phyloP scores from a whole-genome alignment of 257 asterid genomes.

The Cynanchum wilfordii region DNA sequence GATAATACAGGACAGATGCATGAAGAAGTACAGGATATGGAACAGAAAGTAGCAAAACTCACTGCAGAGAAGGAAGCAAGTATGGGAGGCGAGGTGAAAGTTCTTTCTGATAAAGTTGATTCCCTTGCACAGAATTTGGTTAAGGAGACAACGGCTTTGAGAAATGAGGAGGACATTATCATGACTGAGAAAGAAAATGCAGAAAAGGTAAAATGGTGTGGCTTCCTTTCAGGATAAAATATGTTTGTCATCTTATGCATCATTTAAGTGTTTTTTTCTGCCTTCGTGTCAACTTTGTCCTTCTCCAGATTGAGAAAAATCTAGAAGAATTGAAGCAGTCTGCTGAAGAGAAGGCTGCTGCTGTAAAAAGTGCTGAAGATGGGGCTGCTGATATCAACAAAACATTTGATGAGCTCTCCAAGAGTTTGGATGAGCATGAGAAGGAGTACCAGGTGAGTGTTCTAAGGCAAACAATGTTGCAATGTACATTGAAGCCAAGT shows the following conservation, averaged over 20 bases:
- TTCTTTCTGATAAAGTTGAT: slow-evolving; percentile 72
- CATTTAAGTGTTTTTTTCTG: slow-evolving; percentile 1
- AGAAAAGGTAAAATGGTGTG: slow-evolving; percentile 45
- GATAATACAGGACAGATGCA: slow-evolving; percentile 46
- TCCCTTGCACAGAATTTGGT: slow-evolving; percentile 73
- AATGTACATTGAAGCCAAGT: background rate
- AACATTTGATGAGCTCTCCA: slow-evolving; percentile 60
- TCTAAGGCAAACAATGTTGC: background rate
- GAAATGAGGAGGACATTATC: slow-evolving; percentile 69
- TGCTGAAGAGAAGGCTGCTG: slow-evolving; percentile 63
- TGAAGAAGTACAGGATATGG: slow-evolving; percentile 61
- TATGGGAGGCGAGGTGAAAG: slow-evolving; percentile 85
- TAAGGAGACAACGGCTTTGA: slow-evolving; percentile 63
- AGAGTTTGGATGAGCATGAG: slow-evolving; percentile 78
- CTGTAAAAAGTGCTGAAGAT: slow-evolving; percentile 69
- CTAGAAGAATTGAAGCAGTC: slow-evolving; percentile 74
- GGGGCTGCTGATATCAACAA: slow-evolving; percentile 75
- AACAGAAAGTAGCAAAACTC: slow-evolving; percentile 51
- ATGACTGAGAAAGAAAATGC: slow-evolving; percentile 62
- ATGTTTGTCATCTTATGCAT: background rate
- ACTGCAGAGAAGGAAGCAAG: slow-evolving; percentile 72
- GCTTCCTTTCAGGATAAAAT: background rate
- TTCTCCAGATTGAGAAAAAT: slow-evolving; percentile 53
- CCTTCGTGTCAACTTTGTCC: slow-evolving; percentile 13
- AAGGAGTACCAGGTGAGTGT: slow-evolving; percentile 77